These are phyloP conservation scores for Chenopodium formosanum DNA, from an alignment of 148 eudicot genomes.

Conservation along the genomic window DNA sequence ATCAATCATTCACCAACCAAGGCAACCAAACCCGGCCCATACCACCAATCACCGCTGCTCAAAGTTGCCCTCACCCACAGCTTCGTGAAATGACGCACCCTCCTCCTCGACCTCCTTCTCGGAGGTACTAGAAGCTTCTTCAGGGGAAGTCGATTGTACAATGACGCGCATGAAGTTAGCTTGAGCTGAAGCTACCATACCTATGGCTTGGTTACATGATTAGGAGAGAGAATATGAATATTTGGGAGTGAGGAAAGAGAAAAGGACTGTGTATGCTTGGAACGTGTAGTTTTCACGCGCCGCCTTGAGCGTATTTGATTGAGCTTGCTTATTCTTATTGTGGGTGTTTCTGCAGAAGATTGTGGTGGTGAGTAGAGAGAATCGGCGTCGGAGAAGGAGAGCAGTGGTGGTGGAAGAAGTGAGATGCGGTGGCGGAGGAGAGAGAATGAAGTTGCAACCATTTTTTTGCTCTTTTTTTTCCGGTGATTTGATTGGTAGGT, in stretches of 20 bases:
- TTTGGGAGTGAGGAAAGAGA: slow-evolving; percentile 42
- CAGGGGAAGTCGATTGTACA: slow-evolving; percentile 30
- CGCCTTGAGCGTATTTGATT: slow-evolving; percentile 34
- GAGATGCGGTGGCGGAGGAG: slow-evolving; percentile 34
- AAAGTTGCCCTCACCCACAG: too few species aligned
- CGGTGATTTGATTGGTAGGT: neutral
- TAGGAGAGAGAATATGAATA: slow-evolving; percentile 40
- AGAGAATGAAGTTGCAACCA: slow-evolving; percentile 49
- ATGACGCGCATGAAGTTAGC: slow-evolving; percentile 98
- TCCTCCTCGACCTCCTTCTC: neutral
- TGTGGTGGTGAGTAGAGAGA: slow-evolving; percentile 37
- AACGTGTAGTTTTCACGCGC: slow-evolving; percentile 27
- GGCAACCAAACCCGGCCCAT: too few species aligned
- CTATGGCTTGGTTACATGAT: slow-evolving; percentile 47
- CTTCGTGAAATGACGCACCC: neutral
- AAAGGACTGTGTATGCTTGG: slow-evolving; percentile 37
- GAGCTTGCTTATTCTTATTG: slow-evolving; percentile 27
- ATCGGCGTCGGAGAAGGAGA: slow-evolving; percentile 37
- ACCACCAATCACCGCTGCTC: too few species aligned
- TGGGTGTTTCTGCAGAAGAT: slow-evolving; percentile 33
- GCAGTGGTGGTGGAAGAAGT: slow-evolving; percentile 18
- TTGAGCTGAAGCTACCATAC: slow-evolving; percentile 68
- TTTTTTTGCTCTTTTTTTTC: slow-evolving; percentile 2
- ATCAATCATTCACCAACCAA: too few species aligned
- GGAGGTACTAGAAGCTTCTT: neutral